Base-by-base conservation (phyloP, 371 early-diverging fungal genomes). In the Mucor plumbeus region DNA sequence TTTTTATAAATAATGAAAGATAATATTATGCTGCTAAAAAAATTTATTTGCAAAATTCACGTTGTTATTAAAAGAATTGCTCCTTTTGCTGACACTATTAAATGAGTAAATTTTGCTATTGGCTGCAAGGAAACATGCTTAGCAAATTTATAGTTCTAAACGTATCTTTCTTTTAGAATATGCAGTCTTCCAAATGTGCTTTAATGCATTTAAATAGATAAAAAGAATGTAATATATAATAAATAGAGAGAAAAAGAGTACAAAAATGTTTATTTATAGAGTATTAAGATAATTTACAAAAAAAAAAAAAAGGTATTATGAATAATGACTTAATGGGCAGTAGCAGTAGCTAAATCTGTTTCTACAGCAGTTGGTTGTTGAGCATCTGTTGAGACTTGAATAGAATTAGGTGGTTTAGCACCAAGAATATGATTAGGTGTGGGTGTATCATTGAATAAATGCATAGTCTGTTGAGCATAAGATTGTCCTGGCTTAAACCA, bases 401-500 rank as follows among this genome's bases (percentile, higher is more conserved):
- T 55, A 10, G 69, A 65, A 33, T 54, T 33, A 21, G 83, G 83
- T 10, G 74, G 76, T 50, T 76, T 78, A 0, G 79, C 71, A 65
- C 81, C 72, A 3, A 83, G 21, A 4, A 83, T 76, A 55, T 75
- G 75, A 17, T 38, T 68, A 5, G 79, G 77, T 34, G 70, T 73
- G 33, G 77, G 76, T 1, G 44, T 68, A 59, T 83, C 83, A 47
- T 59, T 73, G 36, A 79, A 77, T 5, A 77, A 17, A 43, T 80
- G 71, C 11, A 79, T 69, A 10, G 77, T 67, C 69, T 81, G 81
- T 38, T 71, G 73, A 38, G 70, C 69, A 56, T 81, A 83, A 31
- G 67, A 65, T 11, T 69, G 48, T n/a, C 71, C 74, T 35, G 83
- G 83, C 17, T 69, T 75, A 44, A 68, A 63, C 83, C 83, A 83